Base-by-base conservation (phyloP, 768 basidiomycete species). In the Termitomyces eurrhizus region DNA sequence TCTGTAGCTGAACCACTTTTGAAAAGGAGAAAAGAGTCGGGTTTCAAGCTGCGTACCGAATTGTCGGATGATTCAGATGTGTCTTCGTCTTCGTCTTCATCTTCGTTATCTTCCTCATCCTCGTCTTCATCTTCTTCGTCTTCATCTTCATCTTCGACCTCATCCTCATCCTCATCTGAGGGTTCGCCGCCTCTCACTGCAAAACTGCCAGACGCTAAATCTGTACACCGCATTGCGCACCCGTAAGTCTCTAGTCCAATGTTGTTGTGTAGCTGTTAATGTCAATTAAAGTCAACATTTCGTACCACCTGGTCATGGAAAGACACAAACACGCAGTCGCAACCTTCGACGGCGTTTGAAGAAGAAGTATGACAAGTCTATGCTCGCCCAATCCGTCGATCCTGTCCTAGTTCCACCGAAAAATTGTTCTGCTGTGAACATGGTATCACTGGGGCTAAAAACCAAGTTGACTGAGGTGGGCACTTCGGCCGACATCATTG, bases 351-450 rank as follows among this genome's bases (percentile, higher is more conserved):
- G 46, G 55, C 52, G 64, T 46, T 39, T 65, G 21, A 66, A 64
- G 66, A 64, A 65, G 33, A 66, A 69, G 59, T 69, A 72, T 59
- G 74, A 57, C 21, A 75, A 45, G 63, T 62, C 18, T 45, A 63
- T 67, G 8, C 49, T 37, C 0, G 42, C 56, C 5, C 50, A 42
- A 3, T 36, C 60, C 3, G 42, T 59, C 18, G 64, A 53, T 12
- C 63, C 66, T 3, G 35, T 46, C 8, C 53, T 69, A 18, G 52
- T 58, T n/a, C 65, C 69, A 12, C 69, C 71, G 1, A 70, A 67
- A 53, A 72, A 72, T 0, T 67, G 64, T 29, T 79, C 81, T 0
- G 74, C 75, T 6, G 66, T 74, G 7, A 86, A 88, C 66, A 67
- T 74, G 3, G 67, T 80, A 1, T 81, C 81, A 0, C 71, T 84